Evolutionary conservation across 345 rosid genomes (phyloP).

Genomic region (Raphanus sativus): DNA sequence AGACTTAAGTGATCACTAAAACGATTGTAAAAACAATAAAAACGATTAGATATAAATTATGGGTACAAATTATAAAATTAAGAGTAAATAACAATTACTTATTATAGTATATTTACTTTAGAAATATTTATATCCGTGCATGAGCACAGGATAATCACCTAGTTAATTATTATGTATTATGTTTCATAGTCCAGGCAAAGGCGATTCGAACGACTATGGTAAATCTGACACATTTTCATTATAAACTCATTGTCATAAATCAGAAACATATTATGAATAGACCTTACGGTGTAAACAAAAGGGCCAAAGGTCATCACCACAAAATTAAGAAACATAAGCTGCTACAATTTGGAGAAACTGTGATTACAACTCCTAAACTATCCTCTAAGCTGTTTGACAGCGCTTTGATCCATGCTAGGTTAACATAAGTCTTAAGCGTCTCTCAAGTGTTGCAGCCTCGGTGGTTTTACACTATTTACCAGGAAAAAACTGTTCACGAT

Average conservation of each 20-base stretch:
- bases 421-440: neutral
- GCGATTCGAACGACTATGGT: too few species aligned
- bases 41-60: too few species aligned
- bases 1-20: too few species aligned
- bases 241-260: neutral
- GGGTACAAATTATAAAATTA: too few species aligned
- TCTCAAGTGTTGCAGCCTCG: neutral
- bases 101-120: too few species aligned
- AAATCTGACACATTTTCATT: neutral
- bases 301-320: neutral
- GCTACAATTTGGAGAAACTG: neutral
- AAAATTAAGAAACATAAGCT: neutral
- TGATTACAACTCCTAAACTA: neutral
- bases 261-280: neutral
- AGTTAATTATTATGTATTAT: too few species aligned
- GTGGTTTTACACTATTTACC: conserved; percentile 11
- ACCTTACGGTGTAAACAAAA: neutral
- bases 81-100: too few species aligned
- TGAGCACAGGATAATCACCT: too few species aligned
- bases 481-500: conserved; percentile 15
- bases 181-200: too few species aligned
- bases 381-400: neutral
- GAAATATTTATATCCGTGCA: too few species aligned
- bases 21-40: too few species aligned
- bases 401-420: neutral